These are phyloP conservation scores for Monosporozyma aerobia DNA, from an alignment of 805 yeast species.

Conservation along the genomic window DNA sequence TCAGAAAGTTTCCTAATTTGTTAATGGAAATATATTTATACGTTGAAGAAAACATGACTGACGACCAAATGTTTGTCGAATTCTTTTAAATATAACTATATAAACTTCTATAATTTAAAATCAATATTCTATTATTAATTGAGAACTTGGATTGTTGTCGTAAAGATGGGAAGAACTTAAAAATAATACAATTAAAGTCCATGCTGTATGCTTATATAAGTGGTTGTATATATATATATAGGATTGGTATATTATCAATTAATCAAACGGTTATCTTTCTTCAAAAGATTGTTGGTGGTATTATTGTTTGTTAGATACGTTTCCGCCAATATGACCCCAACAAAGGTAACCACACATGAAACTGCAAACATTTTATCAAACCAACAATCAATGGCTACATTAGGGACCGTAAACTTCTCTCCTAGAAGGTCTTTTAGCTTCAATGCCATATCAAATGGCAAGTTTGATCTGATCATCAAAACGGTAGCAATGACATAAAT, in stretches of 20 bases:
- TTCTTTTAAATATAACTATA: conserved; percentile 26
- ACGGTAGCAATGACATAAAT: conserved; percentile 34
- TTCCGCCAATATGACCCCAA: conserved; percentile 24
- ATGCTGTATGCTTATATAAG: background rate
- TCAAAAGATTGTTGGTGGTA: background rate
- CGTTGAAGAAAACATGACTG: conserved; percentile 45
- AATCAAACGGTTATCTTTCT: background rate
- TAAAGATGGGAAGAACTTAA: background rate
- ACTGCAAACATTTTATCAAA: conserved; percentile 32
- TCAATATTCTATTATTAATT: background rate
- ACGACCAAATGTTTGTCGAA: conserved; percentile 50
- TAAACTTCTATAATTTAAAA: background rate
- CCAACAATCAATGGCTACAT: conserved; percentile 32
- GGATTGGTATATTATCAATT: background rate
- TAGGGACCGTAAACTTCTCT: conserved; percentile 22
- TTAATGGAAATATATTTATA: conserved; percentile 66
- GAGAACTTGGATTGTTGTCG: background rate
- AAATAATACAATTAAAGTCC: background rate
- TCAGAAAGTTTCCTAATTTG: conserved; percentile 64
- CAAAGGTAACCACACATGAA: conserved; percentile 26
- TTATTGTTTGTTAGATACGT: conserved; percentile 1
- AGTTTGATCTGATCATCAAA: conserved; percentile 32
- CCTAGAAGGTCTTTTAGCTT: conserved; percentile 29
- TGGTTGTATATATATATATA: background rate
- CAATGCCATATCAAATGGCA: conserved; percentile 28